Evolutionary conservation across 768 basidiomycete species (phyloP), one percentile per base, ranked within the genome.

Genomic region (Hemileccinum rubropunctum): DNA sequence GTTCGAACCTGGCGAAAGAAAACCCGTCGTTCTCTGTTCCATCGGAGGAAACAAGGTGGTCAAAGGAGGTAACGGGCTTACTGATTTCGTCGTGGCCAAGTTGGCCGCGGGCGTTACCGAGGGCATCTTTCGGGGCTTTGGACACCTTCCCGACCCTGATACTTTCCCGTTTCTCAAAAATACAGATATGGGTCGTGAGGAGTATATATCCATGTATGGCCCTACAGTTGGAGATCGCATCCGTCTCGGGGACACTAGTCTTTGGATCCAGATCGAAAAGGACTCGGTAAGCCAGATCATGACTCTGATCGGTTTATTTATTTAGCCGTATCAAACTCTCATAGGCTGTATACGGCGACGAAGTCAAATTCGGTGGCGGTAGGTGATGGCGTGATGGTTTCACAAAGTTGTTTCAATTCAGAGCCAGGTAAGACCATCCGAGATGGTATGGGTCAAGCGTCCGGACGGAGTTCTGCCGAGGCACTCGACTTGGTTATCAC

Each of bases 331-430:
- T 21, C 12, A n/a, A 48, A 8, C 9, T 53, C 23, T 28, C 2
- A 2, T 50, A 91, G 84, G 89, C 95, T 5, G 73, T 83, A 4
- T 95, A 97, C 63, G 97, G 95, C 2, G 95, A 98, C 51, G 95
- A 98, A 70, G 88, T 91, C 71, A 98, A 98, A 71, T 99, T 99
- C 60, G 97, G 97, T 8, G 95, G 94, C 61, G 95, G 92, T 84
- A 60, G 54, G 71, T 52, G 36, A 13, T 39, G 0, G 11, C 7
- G 18, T 21, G 18, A 35, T 46, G 15, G 10, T 13, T 37, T 38
- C 27, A 27, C 28, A 21, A 18, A 9, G 17, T 14, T 40, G 35
- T 39, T 45, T 20, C 38, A 41, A 42, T 11, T 28, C 18, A n/a
- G 10, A 30, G 13, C 6, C 54, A 91, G 91, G 94, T 15, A 98